These are phyloP conservation scores for Moesziomyces globuligerus DNA, from an alignment of 1,284 basidiomycete genomes.

Conservation along the genomic window DNA sequence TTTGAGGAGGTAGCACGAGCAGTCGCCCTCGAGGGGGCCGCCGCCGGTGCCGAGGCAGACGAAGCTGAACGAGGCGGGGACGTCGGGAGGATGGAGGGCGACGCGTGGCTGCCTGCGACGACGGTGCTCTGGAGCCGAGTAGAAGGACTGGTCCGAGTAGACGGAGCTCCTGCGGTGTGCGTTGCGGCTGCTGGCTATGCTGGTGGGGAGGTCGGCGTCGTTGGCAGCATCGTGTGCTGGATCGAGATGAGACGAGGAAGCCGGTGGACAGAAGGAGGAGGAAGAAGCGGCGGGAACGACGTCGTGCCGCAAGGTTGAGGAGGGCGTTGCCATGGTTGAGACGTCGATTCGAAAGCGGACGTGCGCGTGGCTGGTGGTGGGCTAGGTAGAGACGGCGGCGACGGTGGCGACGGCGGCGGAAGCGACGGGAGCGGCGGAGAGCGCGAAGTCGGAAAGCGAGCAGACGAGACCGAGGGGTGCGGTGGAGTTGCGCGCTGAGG, in stretches of 20 bases:
- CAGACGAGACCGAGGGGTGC: too few relatives aligned
- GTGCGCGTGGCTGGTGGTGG: too few relatives aligned
- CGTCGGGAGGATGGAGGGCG: conserved; percentile 35
- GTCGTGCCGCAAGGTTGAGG: conserved; percentile 12
- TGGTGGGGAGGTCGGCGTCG: neutral
- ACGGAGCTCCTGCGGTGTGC: conserved; percentile 17
- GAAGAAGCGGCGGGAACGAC: conserved; percentile 3
- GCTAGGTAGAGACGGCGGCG: too few relatives aligned
- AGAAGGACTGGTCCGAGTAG: conserved; percentile 41
- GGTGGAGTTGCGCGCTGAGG: too few relatives aligned
- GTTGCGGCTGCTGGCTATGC: conserved; percentile 12
- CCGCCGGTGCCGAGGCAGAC: conserved; percentile 69
- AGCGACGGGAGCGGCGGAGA: too few relatives aligned
- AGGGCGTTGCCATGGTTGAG: conserved; percentile 9
- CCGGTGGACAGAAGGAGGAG: neutral
- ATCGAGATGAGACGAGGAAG: conserved; percentile 4
- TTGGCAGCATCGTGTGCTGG: neutral
- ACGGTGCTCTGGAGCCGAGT: conserved; percentile 38
- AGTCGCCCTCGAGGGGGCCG: conserved; percentile 68
- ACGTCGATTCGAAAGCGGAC: too few relatives aligned
- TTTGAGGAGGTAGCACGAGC: conserved; percentile 68
- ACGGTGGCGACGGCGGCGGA: too few relatives aligned
- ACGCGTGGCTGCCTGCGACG: conserved; percentile 43
- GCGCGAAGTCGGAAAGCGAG: too few relatives aligned
- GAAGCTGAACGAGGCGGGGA: conserved; percentile 55